Conservation (phyloP, 1,139 yeast species). For the Arxiozyma slooffiae region DNA sequence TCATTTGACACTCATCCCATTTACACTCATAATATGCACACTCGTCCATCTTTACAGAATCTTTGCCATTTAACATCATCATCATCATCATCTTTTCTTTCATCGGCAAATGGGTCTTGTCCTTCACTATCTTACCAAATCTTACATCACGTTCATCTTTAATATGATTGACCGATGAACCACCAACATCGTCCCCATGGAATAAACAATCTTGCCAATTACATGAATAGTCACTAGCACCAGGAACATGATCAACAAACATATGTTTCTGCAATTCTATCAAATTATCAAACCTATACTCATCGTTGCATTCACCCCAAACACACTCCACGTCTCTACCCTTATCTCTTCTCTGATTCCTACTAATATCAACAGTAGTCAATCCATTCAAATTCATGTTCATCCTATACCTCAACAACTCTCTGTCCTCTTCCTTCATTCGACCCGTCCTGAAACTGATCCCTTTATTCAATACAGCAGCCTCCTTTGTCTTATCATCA, state of each 20-base stretch:
- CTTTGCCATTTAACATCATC: background rate
- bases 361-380: conserved; percentile 31
- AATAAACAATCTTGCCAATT: conserved; percentile 67
- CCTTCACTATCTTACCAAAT: conserved; percentile 21
- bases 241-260: conserved; percentile 42
- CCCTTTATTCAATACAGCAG: background rate
- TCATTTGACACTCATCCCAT: conserved; percentile 38
- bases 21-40: conserved; percentile 18
- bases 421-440: background rate
- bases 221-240: conserved; percentile 35
- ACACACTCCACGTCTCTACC: conserved; percentile 33
- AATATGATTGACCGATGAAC: conserved; percentile 51
- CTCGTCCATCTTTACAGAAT: too few species aligned
- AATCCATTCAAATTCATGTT: background rate
- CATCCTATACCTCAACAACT: background rate
- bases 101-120: background rate
- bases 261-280: conserved; percentile 48
- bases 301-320: conserved; percentile 46
- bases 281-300: conserved; percentile 33
- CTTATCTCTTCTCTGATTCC: conserved; percentile 29
- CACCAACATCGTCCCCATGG: conserved; percentile 41
- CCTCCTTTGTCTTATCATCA: background rate
- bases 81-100: background rate
- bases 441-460: background rate
- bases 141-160: conserved; percentile 41